Base-by-base conservation (phyloP, 306 rosid species). In the Glycyrrhiza uralensis region DNA sequence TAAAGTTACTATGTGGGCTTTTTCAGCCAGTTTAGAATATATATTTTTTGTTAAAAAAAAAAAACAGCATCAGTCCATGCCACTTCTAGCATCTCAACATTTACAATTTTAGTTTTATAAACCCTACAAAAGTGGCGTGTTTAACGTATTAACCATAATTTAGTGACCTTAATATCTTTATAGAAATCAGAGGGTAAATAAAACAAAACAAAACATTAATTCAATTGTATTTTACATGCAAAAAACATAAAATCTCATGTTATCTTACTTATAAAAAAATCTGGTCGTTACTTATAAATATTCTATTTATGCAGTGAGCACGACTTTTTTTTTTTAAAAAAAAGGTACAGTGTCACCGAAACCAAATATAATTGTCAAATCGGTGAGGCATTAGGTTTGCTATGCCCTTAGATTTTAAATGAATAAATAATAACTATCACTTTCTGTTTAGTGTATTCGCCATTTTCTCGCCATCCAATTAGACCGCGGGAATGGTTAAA, bases 1-100 rank as follows among this genome's bases (percentile, higher is more conserved):
- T 14, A 12, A 84, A 51, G 74, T 78, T 41, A 76, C 44, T 61
- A 49, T 26, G 75, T 59, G 42, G 14, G 6, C 32, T 19, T 12
- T 18, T 38, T 45, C 59, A 42, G 22, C 67, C 38, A 61, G 52
- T 33, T 60, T 22, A 30, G 1, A 74, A 50, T n/a, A n/a, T n/a
- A n/a, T n/a, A n/a, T n/a, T n/a, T 50, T 42, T 11, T 2, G 24
- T 28, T 30, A 9, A 9, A 55, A 52, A 10, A 23, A 41, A 35
- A 64, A 35, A 65, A 15, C 12, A 39, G 4, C 18, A 52, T 63
- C 26, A 63, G 19, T 68, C 13, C 13, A 39, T 54, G 28, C 15
- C 39, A 18, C 50, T 2, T 7, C 24, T 14, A 61, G 4, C 9
- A 76, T 39, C 24, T 38, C 29, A 5, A 39, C 33, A 49, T 20